Percentiles rank a stretch among this genome's conserved stretches.
Evolutionary conservation across 805 yeast genomes (phyloP).

Genomic region (Wickerhamomyces hampshirensis): DNA sequence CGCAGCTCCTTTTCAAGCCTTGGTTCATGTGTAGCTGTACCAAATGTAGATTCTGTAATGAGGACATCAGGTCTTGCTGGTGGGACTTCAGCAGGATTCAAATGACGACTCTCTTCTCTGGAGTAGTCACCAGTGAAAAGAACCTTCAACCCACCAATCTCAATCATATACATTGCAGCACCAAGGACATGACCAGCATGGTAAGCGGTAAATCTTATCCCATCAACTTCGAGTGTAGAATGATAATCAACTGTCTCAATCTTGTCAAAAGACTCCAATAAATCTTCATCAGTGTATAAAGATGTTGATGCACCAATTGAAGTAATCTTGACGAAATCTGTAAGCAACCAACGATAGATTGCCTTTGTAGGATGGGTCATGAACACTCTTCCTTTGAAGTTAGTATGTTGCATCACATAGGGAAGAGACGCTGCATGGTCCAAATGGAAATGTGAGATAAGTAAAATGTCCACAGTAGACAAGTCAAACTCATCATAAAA

Average conservation of each 20-base stretch:
- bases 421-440: slow-evolving; percentile 99
- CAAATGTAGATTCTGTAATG: slow-evolving; percentile 94
- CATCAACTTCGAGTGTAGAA: slow-evolving; percentile 91
- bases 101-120: slow-evolving; percentile 91
- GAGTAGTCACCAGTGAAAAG: slow-evolving; percentile 97
- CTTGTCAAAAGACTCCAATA: slow-evolving; percentile 77
- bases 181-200: slow-evolving; percentile 99
- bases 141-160: slow-evolving; percentile 85
- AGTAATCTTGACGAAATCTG: slow-evolving; percentile 92
- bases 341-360: slow-evolving; percentile 89
- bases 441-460: slow-evolving; percentile 92
- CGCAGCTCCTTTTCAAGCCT: slow-evolving; percentile 79
- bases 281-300: slow-evolving; percentile 86
- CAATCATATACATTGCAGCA: slow-evolving; percentile 96
- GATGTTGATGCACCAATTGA: slow-evolving; percentile 41
- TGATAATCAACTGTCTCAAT: slow-evolving; percentile 95
- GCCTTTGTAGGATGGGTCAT: slow-evolving; percentile 99
- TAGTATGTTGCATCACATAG: slow-evolving; percentile 95
- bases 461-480: slow-evolving; percentile 75
- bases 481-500: slow-evolving; percentile 94
- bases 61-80: slow-evolving; percentile 80
- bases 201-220: slow-evolving; percentile 92
- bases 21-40: slow-evolving; percentile 96
- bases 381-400: slow-evolving; percentile 90
- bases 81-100: slow-evolving; percentile 93